A percentile compares a stretch with the other conserved stretches of the same genome.
phyloP scores from a whole-genome alignment of 441 rosid species.

The Bruguiera hainesii region DNA sequence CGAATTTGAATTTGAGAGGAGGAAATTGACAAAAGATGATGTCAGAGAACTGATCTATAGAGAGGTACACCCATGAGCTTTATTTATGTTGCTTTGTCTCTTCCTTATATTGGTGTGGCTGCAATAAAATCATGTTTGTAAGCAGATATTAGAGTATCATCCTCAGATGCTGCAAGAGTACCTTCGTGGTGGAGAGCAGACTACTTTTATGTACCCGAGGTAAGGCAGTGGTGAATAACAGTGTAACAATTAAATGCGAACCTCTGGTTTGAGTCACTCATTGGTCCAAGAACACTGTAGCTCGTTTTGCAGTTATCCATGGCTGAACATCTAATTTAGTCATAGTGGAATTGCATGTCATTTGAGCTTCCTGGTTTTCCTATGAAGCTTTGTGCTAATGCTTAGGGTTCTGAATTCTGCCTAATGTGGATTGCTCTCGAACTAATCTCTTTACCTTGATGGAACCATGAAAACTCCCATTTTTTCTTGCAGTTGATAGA shows the following conservation, averaged over 20 bases:
- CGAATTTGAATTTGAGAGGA: conserved; percentile 98
- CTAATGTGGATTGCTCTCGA: neutral
- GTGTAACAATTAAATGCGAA: neutral
- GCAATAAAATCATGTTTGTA: conserved; percentile 21
- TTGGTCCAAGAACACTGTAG: neutral
- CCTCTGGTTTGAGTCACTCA: neutral
- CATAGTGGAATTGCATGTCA: neutral
- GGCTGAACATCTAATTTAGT: neutral
- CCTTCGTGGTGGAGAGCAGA: conserved; percentile 94
- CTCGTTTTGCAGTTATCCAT: neutral
- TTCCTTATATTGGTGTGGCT: conserved; percentile 14
- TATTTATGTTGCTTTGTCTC: conserved; percentile 9
- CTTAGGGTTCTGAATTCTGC: neutral
- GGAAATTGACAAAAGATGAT: conserved; percentile 86
- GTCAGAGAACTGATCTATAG: conserved; percentile 95
- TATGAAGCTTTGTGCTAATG: neutral
- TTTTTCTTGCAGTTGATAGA: no score
- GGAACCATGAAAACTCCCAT: neutral
- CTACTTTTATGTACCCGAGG: conserved; percentile 99
- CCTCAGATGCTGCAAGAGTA: conserved; percentile 98
- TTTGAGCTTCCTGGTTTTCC: neutral
- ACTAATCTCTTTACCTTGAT: neutral
- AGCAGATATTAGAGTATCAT: conserved; percentile 94
- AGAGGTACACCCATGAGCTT: conserved; percentile 53
- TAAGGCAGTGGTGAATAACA: conserved; percentile 21